Conservation (phyloP, 768 basidiomycete species). For the Leccinum subgranulosum region DNA sequence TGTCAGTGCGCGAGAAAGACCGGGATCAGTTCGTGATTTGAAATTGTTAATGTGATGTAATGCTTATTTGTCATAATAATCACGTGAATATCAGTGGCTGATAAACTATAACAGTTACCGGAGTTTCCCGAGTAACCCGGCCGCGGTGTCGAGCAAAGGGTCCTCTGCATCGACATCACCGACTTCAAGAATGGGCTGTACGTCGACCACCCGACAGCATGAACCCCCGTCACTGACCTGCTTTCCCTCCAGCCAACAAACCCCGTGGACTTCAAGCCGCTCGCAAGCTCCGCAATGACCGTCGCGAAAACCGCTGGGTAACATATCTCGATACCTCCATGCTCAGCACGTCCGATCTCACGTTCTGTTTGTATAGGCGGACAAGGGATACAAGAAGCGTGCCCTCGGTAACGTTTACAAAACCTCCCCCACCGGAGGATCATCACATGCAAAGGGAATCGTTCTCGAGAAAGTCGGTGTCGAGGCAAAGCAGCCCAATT, state of each 20-base stretch:
- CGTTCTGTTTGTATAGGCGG: conserved; percentile 57
- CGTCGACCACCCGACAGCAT: conserved; percentile 36
- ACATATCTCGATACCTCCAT: conserved; percentile 26
- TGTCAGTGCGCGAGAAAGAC: background rate
- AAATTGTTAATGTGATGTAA: background rate
- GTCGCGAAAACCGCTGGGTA: conserved; percentile 97
- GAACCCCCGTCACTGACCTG: conserved; percentile 6
- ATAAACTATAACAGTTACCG: conserved; percentile 42
- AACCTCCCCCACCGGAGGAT: conserved; percentile 98
- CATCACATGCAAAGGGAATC: conserved; percentile 99
- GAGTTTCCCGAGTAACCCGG: conserved; percentile 28
- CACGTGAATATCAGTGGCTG: conserved; percentile 27
- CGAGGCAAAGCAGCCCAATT: conserved; percentile 99
- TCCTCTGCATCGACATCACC: conserved; percentile 42
- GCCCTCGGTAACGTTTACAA: conserved; percentile 99
- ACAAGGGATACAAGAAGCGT: conserved; percentile 99
- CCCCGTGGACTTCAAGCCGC: conserved; percentile 98
- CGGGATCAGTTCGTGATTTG: background rate
- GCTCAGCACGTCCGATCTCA: conserved; percentile 13
- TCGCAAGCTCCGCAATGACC: conserved; percentile 93
- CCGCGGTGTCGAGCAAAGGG: conserved; percentile 1
- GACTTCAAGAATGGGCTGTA: conserved; percentile 83
- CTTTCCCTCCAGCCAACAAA: conserved; percentile 75
- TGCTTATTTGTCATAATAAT: background rate
- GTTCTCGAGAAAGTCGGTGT: conserved; percentile 99